Conservation (phyloP, 108 stramenopile species). For the Nitzschia inconspicua region DNA sequence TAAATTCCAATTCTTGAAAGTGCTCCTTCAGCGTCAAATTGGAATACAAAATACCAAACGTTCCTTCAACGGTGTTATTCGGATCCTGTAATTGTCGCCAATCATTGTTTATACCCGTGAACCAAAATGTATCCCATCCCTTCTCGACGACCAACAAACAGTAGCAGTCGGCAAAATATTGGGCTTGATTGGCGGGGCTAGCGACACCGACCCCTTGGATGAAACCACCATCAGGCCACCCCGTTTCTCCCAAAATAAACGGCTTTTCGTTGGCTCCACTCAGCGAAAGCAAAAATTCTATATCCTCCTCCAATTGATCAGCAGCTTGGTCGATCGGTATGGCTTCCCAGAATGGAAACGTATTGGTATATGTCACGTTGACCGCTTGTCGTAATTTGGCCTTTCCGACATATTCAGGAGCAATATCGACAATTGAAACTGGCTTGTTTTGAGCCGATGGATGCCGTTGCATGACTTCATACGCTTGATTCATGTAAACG, state of each 20-base stretch:
- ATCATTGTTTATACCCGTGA: slow-evolving; percentile 30
- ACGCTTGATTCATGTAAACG: slow-evolving; percentile 8
- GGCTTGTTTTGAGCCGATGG: slow-evolving; percentile 14
- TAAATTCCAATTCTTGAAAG: slow-evolving; percentile 19
- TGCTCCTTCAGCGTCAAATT: slow-evolving; percentile 20
- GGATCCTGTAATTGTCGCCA: slow-evolving; percentile 32
- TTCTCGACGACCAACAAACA: slow-evolving; percentile 13
- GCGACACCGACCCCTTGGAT: slow-evolving; percentile 21
- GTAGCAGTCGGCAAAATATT: slow-evolving; percentile 24
- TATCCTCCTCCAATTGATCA: slow-evolving; percentile 14
- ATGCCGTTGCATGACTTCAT: neutral
- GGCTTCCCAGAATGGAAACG: slow-evolving; percentile 37
- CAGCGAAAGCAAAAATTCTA: slow-evolving; percentile 8
- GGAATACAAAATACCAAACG: slow-evolving; percentile 26
- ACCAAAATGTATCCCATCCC: slow-evolving; percentile 30
- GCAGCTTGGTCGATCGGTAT: slow-evolving; percentile 10
- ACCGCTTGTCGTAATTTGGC: slow-evolving; percentile 10
- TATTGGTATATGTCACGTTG: slow-evolving; percentile 22
- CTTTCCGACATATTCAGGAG: slow-evolving; percentile 8
- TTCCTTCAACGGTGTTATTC: slow-evolving; percentile 32
- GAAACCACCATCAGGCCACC: slow-evolving; percentile 32
- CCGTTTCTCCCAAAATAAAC: slow-evolving; percentile 36
- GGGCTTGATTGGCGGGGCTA: slow-evolving; percentile 14
- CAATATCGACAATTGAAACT: slow-evolving; percentile 36
- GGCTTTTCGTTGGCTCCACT: slow-evolving; percentile 8